phyloP scores from a whole-genome alignment of 1,139 yeast species.

The Geotrichum macrosporum region DNA sequence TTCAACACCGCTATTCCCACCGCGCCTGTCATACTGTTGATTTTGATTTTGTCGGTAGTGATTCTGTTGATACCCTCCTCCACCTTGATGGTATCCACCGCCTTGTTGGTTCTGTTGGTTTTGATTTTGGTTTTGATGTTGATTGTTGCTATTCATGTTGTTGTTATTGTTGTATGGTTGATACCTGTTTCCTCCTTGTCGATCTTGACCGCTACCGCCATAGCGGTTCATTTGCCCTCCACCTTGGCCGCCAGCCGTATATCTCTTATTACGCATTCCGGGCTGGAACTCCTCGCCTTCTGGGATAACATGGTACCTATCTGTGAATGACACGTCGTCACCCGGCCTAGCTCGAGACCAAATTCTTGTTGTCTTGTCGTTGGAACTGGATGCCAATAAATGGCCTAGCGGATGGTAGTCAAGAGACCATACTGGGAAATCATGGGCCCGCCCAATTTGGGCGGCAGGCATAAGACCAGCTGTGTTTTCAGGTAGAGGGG shows the following conservation, averaged over 20 bases:
- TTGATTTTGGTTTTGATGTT: constrained; percentile 1
- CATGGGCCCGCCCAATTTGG: constrained; percentile 84
- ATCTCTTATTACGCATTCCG: constrained; percentile 1
- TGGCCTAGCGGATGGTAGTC: constrained; percentile 96
- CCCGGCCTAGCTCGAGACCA: constrained; percentile 94
- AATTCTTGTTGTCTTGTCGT: constrained; percentile 88
- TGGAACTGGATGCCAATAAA: constrained; percentile 83
- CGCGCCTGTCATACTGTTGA: not conserved
- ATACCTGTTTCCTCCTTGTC: constrained; percentile 3
- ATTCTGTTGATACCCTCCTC: constrained; percentile 4
- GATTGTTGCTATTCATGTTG: too few species aligned
- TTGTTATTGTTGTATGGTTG: too few species aligned
- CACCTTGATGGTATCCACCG: too few species aligned
- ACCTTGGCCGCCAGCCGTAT: not conserved
- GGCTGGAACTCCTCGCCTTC: constrained; percentile 17
- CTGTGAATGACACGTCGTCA: constrained; percentile 78
- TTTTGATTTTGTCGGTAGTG: not conserved
- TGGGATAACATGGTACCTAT: constrained; percentile 47
- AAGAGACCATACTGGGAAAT: constrained; percentile 81
- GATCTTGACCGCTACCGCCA: constrained; percentile 1
- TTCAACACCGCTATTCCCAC: constrained; percentile 1
- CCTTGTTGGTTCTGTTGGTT: not conserved
- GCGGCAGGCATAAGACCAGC: constrained; percentile 35
- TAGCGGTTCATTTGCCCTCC: constrained; percentile 9
- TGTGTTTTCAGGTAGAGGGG: constrained; percentile 37